These are phyloP conservation scores for Penicillium sp. DNA, from an alignment of 2,329 filamentous ascomycete genomes.

Conservation along the genomic window DNA sequence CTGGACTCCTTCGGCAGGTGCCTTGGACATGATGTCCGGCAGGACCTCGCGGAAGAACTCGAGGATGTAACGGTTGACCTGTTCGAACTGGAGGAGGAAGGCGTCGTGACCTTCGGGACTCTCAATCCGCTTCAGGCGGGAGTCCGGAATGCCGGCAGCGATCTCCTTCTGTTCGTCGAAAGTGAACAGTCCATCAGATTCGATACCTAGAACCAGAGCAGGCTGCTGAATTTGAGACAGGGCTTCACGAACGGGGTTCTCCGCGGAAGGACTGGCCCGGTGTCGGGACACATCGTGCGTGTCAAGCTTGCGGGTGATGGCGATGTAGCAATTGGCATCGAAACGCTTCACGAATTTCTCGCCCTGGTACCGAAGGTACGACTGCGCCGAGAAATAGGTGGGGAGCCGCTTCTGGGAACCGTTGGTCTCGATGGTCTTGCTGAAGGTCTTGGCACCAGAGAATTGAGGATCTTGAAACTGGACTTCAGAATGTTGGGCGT, in stretches of 20 bases:
- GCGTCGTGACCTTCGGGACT: slow-evolving; percentile 93
- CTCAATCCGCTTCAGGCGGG: slow-evolving; percentile 75
- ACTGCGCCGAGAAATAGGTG: slow-evolving; percentile 97
- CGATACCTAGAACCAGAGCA: slow-evolving; percentile 81
- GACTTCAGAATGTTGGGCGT: slow-evolving; percentile 28
- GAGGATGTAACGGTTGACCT: slow-evolving; percentile 82
- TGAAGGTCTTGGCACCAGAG: slow-evolving; percentile 53
- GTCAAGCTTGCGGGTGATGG: slow-evolving; percentile 93
- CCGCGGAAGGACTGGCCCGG: slow-evolving; percentile 43
- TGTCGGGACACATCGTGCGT: slow-evolving; percentile 87
- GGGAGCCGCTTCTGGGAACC: slow-evolving; percentile 46
- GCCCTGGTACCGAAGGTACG: slow-evolving; percentile 92
- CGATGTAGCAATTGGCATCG: slow-evolving; percentile 97
- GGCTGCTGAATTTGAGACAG: slow-evolving; percentile 78
- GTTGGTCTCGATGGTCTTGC: no score
- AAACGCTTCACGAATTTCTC: slow-evolving; percentile 95
- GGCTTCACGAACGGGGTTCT: slow-evolving; percentile 57
- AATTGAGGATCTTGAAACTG: slow-evolving; percentile 59
- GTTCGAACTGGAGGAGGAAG: slow-evolving; percentile 91
- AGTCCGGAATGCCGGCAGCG: slow-evolving; percentile 68
- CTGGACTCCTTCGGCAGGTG: slow-evolving; percentile 41
- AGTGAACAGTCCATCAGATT: slow-evolving; percentile 91
- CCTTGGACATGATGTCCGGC: slow-evolving; percentile 74
- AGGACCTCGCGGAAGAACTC: slow-evolving; percentile 73
- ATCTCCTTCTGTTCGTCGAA: slow-evolving; percentile 94